Evolutionary conservation across 2,329 filamentous ascomycete genomes (phyloP).

Genomic region (Zopfia rhizophila): DNA sequence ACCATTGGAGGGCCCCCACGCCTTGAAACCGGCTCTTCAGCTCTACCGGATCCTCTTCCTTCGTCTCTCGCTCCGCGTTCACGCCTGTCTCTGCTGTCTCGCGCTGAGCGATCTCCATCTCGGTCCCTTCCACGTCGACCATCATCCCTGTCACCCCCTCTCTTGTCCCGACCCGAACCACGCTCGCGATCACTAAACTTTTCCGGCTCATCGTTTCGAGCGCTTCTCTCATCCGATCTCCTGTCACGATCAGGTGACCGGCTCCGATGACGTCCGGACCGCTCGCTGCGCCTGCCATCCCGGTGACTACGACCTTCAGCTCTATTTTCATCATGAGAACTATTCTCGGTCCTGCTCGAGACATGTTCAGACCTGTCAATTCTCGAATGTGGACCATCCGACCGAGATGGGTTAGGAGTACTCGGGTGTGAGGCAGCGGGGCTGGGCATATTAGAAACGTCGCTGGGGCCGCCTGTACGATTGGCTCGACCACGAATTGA

Average conservation of each 20-base stretch:
- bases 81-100: constrained; percentile 35
- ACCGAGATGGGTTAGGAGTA: constrained; percentile 31
- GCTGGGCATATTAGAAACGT: constrained; percentile 27
- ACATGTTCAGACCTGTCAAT: constrained; percentile 29
- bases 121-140: constrained; percentile 32
- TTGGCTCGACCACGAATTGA: constrained; percentile 39
- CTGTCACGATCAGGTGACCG: constrained; percentile 39
- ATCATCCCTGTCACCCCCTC: constrained; percentile 21
- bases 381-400: constrained; percentile 35
- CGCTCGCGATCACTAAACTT: constrained; percentile 30
- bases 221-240: constrained; percentile 38
- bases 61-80: constrained; percentile 20
- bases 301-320: constrained; percentile 41
- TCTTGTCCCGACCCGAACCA: constrained; percentile 26
- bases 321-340: constrained; percentile 35
- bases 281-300: constrained; percentile 40
- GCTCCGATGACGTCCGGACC: constrained; percentile 36
- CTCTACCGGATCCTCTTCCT: constrained; percentile 12
- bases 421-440: constrained; percentile 37
- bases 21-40: constrained; percentile 19
- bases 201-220: constrained; percentile 38
- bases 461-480: constrained; percentile 35
- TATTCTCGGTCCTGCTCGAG: constrained; percentile 28
- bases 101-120: constrained; percentile 23
- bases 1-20: constrained; percentile 12